These are phyloP conservation scores for Starmerella potacharoeniae DNA, from an alignment of 805 yeast genomes.

Conservation along the genomic window DNA sequence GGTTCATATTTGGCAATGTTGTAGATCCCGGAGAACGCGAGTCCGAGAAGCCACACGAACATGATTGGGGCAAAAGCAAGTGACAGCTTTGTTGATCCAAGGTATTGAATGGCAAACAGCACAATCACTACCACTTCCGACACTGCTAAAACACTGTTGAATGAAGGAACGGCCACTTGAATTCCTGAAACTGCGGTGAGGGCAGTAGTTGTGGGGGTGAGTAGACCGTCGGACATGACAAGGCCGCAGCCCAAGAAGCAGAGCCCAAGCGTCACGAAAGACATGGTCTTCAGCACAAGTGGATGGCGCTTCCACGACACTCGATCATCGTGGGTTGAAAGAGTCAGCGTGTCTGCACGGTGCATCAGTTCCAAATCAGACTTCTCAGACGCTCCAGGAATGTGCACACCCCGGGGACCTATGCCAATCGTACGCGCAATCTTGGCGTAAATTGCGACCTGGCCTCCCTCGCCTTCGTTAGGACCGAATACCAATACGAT, in stretches of 20 bases:
- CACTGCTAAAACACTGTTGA: slow-evolving; percentile 36
- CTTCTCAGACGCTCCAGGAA: slow-evolving; percentile 10
- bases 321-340: neutral
- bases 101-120: slow-evolving; percentile 38
- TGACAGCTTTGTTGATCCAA: slow-evolving; percentile 42
- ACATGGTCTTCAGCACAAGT: neutral
- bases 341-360: slow-evolving; percentile 6
- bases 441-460: slow-evolving; percentile 51
- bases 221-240: slow-evolving; percentile 48
- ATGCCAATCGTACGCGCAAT: slow-evolving; percentile 40
- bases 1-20: slow-evolving; percentile 36
- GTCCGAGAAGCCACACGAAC: slow-evolving; percentile 39
- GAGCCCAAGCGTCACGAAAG: slow-evolving; percentile 8
- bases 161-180: slow-evolving; percentile 38
- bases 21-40: slow-evolving; percentile 38
- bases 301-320: slow-evolving; percentile 12
- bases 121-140: slow-evolving; percentile 38
- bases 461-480: slow-evolving; percentile 53
- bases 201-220: slow-evolving; percentile 55
- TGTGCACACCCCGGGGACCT: slow-evolving; percentile 13
- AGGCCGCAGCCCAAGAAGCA: slow-evolving; percentile 47
- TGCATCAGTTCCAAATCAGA: slow-evolving; percentile 11
- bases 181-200: slow-evolving; percentile 48
- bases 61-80: slow-evolving; percentile 45
- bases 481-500: slow-evolving; percentile 43